Conservation (phyloP, 371 early-diverging fungal genomes). For the Syncephalastrum contaminatum region DNA sequence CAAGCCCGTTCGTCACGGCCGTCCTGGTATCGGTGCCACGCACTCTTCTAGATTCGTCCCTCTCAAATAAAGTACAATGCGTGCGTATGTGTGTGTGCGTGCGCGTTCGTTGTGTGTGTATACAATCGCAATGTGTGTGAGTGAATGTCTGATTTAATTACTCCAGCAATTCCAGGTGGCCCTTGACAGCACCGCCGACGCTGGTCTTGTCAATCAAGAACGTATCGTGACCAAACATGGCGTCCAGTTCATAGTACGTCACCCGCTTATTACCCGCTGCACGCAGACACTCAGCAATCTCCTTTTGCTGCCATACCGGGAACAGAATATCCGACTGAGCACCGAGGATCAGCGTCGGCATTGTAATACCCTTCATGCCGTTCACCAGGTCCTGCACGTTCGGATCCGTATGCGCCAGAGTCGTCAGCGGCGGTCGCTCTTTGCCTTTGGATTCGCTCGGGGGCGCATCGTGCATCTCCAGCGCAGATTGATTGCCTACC, state of each 20-base stretch:
- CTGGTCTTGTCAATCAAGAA: slow-evolving; percentile 88
- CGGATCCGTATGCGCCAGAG: slow-evolving; percentile 41
- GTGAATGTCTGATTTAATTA: slow-evolving; percentile 1
- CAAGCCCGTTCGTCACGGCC: slow-evolving; percentile 97
- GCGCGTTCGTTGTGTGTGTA: no score
- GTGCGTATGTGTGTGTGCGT: neutral
- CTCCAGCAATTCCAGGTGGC: slow-evolving; percentile 75
- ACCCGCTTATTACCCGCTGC: slow-evolving; percentile 82
- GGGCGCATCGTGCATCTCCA: slow-evolving; percentile 23
- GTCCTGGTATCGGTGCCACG: slow-evolving; percentile 98
- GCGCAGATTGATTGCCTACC: slow-evolving; percentile 32
- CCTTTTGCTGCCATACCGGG: slow-evolving; percentile 94
- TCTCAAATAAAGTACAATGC: slow-evolving; percentile 54
- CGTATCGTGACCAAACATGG: slow-evolving; percentile 96
- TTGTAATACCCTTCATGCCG: slow-evolving; percentile 58
- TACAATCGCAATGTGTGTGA: no score
- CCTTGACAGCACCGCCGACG: slow-evolving; percentile 94
- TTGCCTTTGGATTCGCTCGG: slow-evolving; percentile 9
- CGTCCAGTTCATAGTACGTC: slow-evolving; percentile 95
- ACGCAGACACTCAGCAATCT: slow-evolving; percentile 85
- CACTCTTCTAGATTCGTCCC: slow-evolving; percentile 87
- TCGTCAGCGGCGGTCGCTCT: slow-evolving; percentile 18
- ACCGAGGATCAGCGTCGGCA: slow-evolving; percentile 88
- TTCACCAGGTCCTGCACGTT: slow-evolving; percentile 52
- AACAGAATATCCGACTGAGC: slow-evolving; percentile 95